phyloP scores from a whole-genome alignment of 2,329 filamentous ascomycete genomes.

The Xylaria sp. region DNA sequence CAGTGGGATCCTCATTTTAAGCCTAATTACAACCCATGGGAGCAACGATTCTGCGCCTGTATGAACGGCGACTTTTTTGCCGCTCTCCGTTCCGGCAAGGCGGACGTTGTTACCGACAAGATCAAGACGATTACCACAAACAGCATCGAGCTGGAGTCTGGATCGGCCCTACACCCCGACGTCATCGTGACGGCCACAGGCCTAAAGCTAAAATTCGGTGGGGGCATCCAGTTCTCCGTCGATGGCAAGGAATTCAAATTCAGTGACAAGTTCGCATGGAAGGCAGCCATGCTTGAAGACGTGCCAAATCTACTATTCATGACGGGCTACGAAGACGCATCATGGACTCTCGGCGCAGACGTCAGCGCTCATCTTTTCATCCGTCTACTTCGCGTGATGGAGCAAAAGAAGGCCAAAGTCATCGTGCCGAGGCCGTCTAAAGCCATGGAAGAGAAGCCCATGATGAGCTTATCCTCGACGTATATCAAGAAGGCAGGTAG shows the following conservation, averaged over 20 bases:
- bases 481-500: conserved; percentile 55
- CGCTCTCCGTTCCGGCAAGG: conserved; percentile 58
- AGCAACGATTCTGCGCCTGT: conserved; percentile 79
- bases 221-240: conserved; percentile 63
- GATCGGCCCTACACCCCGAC: conserved; percentile 67
- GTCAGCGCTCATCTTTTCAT: conserved; percentile 60
- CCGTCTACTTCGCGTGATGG: conserved; percentile 63
- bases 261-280: conserved; percentile 68
- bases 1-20: conserved; percentile 72
- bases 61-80: conserved; percentile 68
- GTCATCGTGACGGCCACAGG: conserved; percentile 78
- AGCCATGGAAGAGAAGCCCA: conserved; percentile 32
- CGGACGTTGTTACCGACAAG: conserved; percentile 61
- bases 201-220: conserved; percentile 68
- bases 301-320: conserved; percentile 72
- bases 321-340: conserved; percentile 73
- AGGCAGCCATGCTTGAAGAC: conserved; percentile 72
- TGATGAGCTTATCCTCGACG: conserved; percentile 52
- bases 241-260: conserved; percentile 64
- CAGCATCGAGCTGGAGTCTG: conserved; percentile 60
- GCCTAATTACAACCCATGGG: conserved; percentile 73
- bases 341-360: conserved; percentile 76
- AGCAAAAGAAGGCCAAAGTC: conserved; percentile 40
- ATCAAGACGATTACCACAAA: conserved; percentile 63
- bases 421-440: conserved; percentile 31